These are phyloP conservation scores for Cucumis cinereus DNA, from an alignment of 306 rosid genomes.

Conservation along the genomic window DNA sequence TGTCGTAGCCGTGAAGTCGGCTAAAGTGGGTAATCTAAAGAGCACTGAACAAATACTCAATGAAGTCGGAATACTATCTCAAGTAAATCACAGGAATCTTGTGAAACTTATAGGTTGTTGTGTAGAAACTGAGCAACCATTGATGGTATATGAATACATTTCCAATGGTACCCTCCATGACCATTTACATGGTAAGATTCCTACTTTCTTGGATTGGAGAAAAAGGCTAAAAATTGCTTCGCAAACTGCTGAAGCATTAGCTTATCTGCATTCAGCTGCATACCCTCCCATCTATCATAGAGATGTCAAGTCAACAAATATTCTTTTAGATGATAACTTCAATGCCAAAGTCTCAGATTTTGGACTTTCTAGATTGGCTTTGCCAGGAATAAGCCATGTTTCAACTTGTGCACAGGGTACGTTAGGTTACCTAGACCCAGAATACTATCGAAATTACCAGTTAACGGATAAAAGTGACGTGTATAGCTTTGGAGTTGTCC, in stretches of 20 bases:
- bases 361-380: conserved; percentile 87
- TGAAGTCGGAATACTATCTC: conserved; percentile 87
- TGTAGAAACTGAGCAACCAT: conserved; percentile 67
- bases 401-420: conserved; percentile 99
- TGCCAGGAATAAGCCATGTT: conserved; percentile 78
- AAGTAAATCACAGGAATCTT: conserved; percentile 80
- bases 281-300: conserved; percentile 88
- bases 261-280: conserved; percentile 73
- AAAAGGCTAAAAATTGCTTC: conserved; percentile 67
- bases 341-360: conserved; percentile 82
- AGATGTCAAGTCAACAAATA: conserved; percentile 93
- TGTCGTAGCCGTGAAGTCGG: conserved; percentile 71
- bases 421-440: conserved; percentile 86
- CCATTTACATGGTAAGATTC: conserved; percentile 62
- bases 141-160: conserved; percentile 87
- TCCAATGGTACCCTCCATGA: conserved; percentile 86
- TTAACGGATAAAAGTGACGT: conserved; percentile 94
- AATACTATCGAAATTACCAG: conserved; percentile 75
- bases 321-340: conserved; percentile 52
- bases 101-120: conserved; percentile 87
- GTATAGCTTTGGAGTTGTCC: conserved; percentile 79
- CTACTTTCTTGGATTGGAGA: conserved; percentile 70
- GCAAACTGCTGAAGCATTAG: conserved; percentile 85
- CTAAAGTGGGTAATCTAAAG: conserved; percentile 78
- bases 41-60: conserved; percentile 83